phyloP scores from a whole-genome alignment of 495 filamentous ascomycete species.

The Staphylotrichum tortipilum region DNA sequence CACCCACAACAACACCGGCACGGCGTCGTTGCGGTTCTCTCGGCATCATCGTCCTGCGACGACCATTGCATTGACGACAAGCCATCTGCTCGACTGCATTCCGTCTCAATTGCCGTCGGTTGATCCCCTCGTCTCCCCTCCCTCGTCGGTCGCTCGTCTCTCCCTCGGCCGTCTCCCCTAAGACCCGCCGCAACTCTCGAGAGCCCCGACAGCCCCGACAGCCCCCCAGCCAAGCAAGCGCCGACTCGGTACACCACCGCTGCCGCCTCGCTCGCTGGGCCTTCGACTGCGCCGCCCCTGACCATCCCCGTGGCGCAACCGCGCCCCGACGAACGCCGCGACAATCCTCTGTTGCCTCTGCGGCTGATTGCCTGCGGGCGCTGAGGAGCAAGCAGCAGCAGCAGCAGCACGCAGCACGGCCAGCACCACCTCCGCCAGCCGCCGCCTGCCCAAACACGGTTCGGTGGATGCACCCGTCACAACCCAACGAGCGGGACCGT shows the following conservation, averaged over 20 bases:
- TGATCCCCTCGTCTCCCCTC: too few relatives aligned
- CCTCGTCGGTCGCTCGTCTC: too few relatives aligned
- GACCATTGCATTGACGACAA: neutral
- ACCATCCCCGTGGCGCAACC: slow-evolving; percentile 2
- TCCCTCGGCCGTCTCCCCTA: neutral
- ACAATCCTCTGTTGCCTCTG: neutral
- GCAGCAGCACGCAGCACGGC: too few relatives aligned
- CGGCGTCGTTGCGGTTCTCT: neutral
- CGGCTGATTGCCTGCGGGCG: neutral
- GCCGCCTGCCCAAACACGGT: neutral
- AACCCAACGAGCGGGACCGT: neutral
- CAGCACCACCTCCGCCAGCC: too few relatives aligned
- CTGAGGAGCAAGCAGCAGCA: neutral
- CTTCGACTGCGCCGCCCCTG: slow-evolving; percentile 13
- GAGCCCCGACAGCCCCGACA: too few relatives aligned
- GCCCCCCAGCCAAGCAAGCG: too few relatives aligned
- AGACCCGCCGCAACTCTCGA: slow-evolving; percentile 1
- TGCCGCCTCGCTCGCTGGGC: neutral
- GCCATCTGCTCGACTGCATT: neutral
- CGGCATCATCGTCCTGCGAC: neutral
- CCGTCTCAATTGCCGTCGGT: slow-evolving; percentile 5
- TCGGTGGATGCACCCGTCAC: neutral
- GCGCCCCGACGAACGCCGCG: slow-evolving; percentile 6
- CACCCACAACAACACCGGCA: neutral
- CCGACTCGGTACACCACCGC: neutral